Conservation (phyloP, 2,329 filamentous ascomycete species). For the Endocalyx cinctus region DNA sequence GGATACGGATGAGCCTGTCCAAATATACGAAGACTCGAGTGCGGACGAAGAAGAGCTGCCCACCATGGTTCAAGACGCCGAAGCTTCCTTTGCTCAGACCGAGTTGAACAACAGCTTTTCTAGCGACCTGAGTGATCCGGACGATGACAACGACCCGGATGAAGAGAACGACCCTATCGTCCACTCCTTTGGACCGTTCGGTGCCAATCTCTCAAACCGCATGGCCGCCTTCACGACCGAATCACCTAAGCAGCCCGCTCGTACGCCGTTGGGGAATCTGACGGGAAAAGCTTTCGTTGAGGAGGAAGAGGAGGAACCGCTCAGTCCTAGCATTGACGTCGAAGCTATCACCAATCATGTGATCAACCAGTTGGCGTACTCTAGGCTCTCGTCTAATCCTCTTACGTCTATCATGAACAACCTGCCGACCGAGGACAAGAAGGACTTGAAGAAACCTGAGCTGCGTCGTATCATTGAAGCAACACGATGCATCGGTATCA, state of each 20-base stretch:
- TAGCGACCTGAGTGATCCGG: slow-evolving; percentile 50
- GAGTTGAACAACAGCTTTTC: slow-evolving; percentile 50
- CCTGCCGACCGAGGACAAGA: slow-evolving; percentile 64
- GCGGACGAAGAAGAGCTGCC: slow-evolving; percentile 50
- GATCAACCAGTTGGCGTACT: slow-evolving; percentile 92
- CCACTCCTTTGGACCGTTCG: slow-evolving; percentile 87
- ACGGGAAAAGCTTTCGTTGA: slow-evolving; percentile 20
- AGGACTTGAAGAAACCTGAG: slow-evolving; percentile 54
- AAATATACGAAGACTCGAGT: slow-evolving; percentile 70
- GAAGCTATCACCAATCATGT: slow-evolving; percentile 72
- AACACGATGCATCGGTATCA: slow-evolving; percentile 79
- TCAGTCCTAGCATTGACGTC: slow-evolving; percentile 31
- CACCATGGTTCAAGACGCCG: slow-evolving; percentile 20
- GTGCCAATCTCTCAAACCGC: slow-evolving; percentile 76
- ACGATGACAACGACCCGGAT: slow-evolving; percentile 70
- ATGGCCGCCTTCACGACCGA: slow-evolving; percentile 70
- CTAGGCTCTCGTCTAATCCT: slow-evolving; percentile 84
- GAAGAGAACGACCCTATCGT: slow-evolving; percentile 94
- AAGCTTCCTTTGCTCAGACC: slow-evolving; percentile 44
- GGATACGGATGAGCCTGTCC: slow-evolving; percentile 40
- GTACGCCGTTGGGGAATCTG: slow-evolving; percentile 13
- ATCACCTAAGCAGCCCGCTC: slow-evolving; percentile 53
- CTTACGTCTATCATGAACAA: slow-evolving; percentile 85
- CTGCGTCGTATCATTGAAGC: slow-evolving; percentile 69
- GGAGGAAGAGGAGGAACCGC: slow-evolving; percentile 24